Conservation (phyloP, 2,329 filamentous ascomycete genomes). For the Chaetomium olivaceum region DNA sequence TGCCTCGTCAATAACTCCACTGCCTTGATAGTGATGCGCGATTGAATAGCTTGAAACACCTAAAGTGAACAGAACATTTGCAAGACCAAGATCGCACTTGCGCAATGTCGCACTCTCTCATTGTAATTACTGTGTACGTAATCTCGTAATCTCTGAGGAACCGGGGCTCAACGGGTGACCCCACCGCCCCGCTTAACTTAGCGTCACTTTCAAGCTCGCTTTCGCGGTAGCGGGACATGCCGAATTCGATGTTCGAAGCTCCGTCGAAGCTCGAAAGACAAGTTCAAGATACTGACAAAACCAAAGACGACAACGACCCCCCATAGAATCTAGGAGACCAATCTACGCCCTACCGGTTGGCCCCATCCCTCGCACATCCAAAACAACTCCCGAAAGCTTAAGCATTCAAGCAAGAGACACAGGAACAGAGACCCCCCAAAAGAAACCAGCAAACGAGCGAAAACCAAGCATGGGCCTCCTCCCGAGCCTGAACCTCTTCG, state of each 20-base stretch:
- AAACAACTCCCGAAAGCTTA: not conserved
- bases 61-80: not conserved
- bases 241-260: constrained; percentile 14
- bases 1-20: not conserved
- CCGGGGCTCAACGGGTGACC: constrained; percentile 2
- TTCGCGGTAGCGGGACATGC: constrained; percentile 17
- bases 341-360: not conserved
- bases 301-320: not conserved
- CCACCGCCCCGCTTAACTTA: constrained; percentile 8
- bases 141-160: constrained; percentile 13
- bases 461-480: constrained; percentile 50
- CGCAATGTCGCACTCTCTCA: not conserved
- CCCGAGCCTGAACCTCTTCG: constrained; percentile 36
- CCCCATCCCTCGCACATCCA: not conserved
- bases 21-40: not conserved
- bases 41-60: not conserved
- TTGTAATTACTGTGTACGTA: not conserved
- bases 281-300: constrained; percentile 10
- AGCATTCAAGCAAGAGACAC: not conserved
- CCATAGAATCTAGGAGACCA: not conserved
- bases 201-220: not conserved
- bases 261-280: constrained; percentile 9
- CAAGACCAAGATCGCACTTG: not conserved
- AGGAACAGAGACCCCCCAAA: not conserved
- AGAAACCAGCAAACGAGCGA: not conserved